Evolutionary conservation across 2,329 filamentous ascomycete species (phyloP).

Genomic region (Penicillium sp.): DNA sequence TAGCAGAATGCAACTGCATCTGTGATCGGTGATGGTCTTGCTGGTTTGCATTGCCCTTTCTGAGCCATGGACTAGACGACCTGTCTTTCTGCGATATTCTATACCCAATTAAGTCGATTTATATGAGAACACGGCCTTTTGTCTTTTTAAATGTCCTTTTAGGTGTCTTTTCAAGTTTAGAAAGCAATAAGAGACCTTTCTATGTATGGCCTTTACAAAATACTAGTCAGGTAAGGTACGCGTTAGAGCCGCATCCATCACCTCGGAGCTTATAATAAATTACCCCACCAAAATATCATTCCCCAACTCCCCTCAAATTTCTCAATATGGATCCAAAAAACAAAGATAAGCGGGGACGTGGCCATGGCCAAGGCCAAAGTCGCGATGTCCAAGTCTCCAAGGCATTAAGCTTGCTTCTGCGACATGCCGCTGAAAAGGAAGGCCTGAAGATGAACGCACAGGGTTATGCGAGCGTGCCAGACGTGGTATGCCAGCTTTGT

Average conservation of each 20-base stretch:
- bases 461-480: conserved; percentile 60
- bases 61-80: background rate
- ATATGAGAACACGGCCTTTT: background rate
- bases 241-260: background rate
- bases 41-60: background rate
- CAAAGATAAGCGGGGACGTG: conserved; percentile 2
- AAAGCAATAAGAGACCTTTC: no score
- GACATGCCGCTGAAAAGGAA: conserved; percentile 62
- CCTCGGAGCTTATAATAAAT: background rate
- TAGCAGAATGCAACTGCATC: conserved; percentile 42
- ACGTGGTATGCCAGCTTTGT: conserved; percentile 48
- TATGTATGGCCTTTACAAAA: no score
- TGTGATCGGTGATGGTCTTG: conserved; percentile 34
- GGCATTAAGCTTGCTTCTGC: conserved; percentile 49
- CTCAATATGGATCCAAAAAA: background rate
- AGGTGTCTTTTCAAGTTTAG: no score
- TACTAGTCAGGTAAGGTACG: no score
- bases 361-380: conserved; percentile 15
- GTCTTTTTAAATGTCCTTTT: no score
- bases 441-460: conserved; percentile 57
- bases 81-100: conserved; percentile 4
- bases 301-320: background rate
- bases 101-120: conserved; percentile 15
- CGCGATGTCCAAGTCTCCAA: conserved; percentile 43
- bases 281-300: conserved; percentile 3